Conservation (phyloP, 805 yeast genomes). For the Nakazawaea peltata region DNA sequence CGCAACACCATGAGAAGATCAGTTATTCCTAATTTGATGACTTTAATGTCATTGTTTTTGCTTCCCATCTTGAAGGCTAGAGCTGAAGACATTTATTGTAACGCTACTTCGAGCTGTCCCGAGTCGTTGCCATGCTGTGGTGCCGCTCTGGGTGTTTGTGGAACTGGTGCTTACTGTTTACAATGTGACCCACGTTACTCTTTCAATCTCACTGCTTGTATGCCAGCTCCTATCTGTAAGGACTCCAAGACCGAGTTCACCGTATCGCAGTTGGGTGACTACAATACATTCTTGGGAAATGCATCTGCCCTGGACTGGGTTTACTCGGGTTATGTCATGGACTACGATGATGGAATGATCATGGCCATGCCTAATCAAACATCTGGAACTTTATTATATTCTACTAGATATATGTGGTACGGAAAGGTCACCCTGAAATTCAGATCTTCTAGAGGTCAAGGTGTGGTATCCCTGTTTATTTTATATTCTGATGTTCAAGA, state of each 20-base stretch:
- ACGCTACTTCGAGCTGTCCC: constrained; percentile 56
- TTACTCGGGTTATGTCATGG: constrained; percentile 51
- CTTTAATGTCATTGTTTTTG: neutral
- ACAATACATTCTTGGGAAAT: constrained; percentile 49
- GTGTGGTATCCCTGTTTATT: constrained; percentile 82
- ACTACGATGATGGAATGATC: constrained; percentile 48
- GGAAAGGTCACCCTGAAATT: constrained; percentile 67
- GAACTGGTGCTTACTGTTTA: constrained; percentile 47
- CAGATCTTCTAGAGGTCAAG: constrained; percentile 67
- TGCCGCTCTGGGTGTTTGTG: constrained; percentile 51
- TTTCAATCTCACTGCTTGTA: constrained; percentile 58
- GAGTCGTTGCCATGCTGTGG: constrained; percentile 80
- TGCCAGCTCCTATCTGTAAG: constrained; percentile 78
- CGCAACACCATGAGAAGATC: too few species aligned
- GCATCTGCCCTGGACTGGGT: constrained; percentile 60
- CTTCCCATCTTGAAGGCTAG: neutral
- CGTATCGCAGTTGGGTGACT: constrained; percentile 18
- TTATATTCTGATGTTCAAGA: constrained; percentile 79
- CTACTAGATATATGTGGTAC: constrained; percentile 79
- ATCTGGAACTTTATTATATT: constrained; percentile 73
- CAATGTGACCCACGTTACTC: constrained; percentile 81
- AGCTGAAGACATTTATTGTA: constrained; percentile 30
- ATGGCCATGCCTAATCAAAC: constrained; percentile 74
- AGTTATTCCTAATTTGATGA: constrained; percentile 3
- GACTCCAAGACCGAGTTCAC: constrained; percentile 35